Evolutionary conservation across 78 protist genomes (phyloP).

Genomic region (Salpingoeca rosetta): DNA sequence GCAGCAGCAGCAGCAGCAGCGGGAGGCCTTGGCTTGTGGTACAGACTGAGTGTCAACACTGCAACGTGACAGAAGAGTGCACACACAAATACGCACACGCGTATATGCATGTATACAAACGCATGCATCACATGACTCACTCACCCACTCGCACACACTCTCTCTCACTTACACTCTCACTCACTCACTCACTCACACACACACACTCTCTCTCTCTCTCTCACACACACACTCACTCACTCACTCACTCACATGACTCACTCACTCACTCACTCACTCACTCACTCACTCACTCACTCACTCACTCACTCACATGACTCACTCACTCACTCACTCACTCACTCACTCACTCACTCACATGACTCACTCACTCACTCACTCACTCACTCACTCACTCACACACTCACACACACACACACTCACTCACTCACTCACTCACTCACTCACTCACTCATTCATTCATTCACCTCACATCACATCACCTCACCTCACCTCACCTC

Average conservation of each 20-base stretch:
- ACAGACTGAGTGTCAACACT: too few species aligned
- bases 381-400: neutral
- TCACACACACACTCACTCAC: neutral
- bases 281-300: neutral
- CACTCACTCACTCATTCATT: neutral
- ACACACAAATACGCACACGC: too few species aligned
- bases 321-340: neutral
- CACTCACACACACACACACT: neutral
- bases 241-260: neutral
- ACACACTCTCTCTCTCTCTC: neutral
- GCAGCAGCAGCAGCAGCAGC: too few species aligned
- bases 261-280: neutral
- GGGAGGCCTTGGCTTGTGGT: too few species aligned
- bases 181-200: too few species aligned
- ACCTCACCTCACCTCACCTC: too few species aligned
- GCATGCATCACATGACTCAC: too few species aligned
- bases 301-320: neutral
- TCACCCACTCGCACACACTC: too few species aligned
- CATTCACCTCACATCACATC: neutral
- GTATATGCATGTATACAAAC: too few species aligned
- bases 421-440: neutral
- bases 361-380: neutral
- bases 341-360: neutral
- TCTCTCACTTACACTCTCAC: too few species aligned
- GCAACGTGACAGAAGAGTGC: too few species aligned